These are phyloP conservation scores for Immersiella caudata DNA, from an alignment of 495 filamentous ascomycete species.

Conservation along the genomic window DNA sequence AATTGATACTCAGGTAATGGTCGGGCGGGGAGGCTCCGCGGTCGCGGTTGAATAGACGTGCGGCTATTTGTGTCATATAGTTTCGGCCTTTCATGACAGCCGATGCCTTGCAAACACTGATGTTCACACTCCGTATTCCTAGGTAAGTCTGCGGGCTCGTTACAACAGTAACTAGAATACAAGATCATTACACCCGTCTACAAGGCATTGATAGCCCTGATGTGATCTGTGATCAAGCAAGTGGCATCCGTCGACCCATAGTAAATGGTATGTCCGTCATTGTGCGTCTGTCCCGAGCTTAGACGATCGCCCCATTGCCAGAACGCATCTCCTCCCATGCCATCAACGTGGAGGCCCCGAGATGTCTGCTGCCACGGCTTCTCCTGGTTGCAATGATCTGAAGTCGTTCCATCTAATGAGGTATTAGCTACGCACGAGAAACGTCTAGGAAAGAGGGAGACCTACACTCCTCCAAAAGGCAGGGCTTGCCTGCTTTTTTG, in stretches of 20 bases:
- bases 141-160: not conserved
- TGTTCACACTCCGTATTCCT: not conserved
- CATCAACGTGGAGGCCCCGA: constrained; percentile 46
- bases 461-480: constrained; percentile 63
- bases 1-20: not conserved
- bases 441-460: not conserved
- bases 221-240: constrained; percentile 62
- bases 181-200: not conserved
- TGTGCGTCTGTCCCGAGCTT: constrained; percentile 51
- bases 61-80: constrained; percentile 9
- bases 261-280: constrained; percentile 63
- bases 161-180: not conserved
- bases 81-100: not conserved
- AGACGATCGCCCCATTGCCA: constrained; percentile 67
- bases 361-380: constrained; percentile 59
- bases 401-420: constrained; percentile 47
- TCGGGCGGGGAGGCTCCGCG: constrained; percentile 33
- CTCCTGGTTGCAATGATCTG: constrained; percentile 47
- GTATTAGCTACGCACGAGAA: constrained; percentile 21
- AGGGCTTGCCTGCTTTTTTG: constrained; percentile 60
- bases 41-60: constrained; percentile 20
- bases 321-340: constrained; percentile 60
- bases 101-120: not conserved
- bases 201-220: constrained; percentile 48
- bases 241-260: constrained; percentile 57